Conservation (phyloP, 2,329 filamentous ascomycete species). For the Thielaviopsis musarum region DNA sequence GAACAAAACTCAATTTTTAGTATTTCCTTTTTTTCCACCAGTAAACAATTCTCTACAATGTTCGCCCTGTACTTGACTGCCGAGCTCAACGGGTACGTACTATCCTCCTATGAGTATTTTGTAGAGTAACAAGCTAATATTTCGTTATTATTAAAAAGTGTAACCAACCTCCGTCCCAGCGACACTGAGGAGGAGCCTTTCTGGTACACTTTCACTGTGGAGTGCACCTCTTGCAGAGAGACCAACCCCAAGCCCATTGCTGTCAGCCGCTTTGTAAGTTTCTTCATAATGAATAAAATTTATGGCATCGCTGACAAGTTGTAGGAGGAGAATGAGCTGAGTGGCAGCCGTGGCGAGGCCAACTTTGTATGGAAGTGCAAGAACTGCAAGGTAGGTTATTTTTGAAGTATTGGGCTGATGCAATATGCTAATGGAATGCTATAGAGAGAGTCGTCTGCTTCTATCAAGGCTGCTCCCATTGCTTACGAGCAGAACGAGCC, state of each 20-base stretch:
- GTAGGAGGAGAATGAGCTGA: conserved; percentile 79
- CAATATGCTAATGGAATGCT: neutral
- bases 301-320: neutral
- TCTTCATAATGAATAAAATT: neutral
- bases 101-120: neutral
- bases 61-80: conserved; percentile 49
- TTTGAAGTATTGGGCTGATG: neutral
- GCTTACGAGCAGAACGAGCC: conserved; percentile 57
- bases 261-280: conserved; percentile 70
- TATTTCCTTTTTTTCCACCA: neutral
- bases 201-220: conserved; percentile 94
- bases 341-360: conserved; percentile 82
- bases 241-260: conserved; percentile 73
- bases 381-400: conserved; percentile 64
- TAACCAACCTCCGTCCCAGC: conserved; percentile 73
- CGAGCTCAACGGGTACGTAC: conserved; percentile 48
- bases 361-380: conserved; percentile 99
- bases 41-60: conserved; percentile 28
- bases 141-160: conserved; percentile 33
- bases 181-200: conserved; percentile 73
- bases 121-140: neutral
- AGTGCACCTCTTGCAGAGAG: conserved; percentile 95
- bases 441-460: conserved; percentile 71
- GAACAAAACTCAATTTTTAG: neutral
- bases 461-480: conserved; percentile 57